phyloP scores from a whole-genome alignment of 2,329 filamentous ascomycete genomes.

The Aaosphaeria arxii region DNA sequence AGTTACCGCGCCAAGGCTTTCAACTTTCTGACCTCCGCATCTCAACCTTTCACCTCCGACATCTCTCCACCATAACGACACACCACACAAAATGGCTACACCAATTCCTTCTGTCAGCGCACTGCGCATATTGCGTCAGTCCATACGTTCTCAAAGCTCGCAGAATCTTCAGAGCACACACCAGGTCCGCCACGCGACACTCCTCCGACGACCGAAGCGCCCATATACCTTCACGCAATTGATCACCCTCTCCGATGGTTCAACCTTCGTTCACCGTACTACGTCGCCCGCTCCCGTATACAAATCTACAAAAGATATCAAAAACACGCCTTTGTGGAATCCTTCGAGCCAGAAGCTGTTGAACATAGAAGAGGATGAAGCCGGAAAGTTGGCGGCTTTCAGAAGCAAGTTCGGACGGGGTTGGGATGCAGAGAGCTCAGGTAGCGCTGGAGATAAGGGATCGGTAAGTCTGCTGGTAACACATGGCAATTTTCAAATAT shows the following conservation, averaged over 20 bases:
- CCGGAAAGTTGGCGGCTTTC: conserved; percentile 83
- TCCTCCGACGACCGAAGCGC: conserved; percentile 81
- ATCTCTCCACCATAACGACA: background rate
- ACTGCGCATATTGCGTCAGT: conserved; percentile 27
- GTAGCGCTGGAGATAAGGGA: background rate
- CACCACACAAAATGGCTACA: conserved; percentile 22
- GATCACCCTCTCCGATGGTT: conserved; percentile 86
- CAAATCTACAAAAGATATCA: conserved; percentile 72
- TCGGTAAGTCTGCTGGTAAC: background rate
- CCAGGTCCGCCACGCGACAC: conserved; percentile 77
- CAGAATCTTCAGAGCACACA: conserved; percentile 1
- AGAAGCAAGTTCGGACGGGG: conserved; percentile 76
- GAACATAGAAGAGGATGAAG: conserved; percentile 94
- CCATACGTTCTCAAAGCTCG: conserved; percentile 16
- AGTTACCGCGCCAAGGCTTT: background rate
- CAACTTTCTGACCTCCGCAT: no score
- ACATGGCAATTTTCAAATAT: background rate
- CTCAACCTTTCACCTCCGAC: no score
- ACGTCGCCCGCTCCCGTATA: conserved; percentile 67
- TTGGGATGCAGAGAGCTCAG: conserved; percentile 60
- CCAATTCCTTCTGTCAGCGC: conserved; percentile 31
- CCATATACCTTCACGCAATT: conserved; percentile 98
- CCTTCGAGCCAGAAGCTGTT: conserved; percentile 74
- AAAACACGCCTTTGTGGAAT: conserved; percentile 90
- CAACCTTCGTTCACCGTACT: conserved; percentile 75